These are phyloP conservation scores for Teratosphaeriaceae sp. DNA, from an alignment of 2,329 filamentous ascomycete species.

Conservation along the genomic window DNA sequence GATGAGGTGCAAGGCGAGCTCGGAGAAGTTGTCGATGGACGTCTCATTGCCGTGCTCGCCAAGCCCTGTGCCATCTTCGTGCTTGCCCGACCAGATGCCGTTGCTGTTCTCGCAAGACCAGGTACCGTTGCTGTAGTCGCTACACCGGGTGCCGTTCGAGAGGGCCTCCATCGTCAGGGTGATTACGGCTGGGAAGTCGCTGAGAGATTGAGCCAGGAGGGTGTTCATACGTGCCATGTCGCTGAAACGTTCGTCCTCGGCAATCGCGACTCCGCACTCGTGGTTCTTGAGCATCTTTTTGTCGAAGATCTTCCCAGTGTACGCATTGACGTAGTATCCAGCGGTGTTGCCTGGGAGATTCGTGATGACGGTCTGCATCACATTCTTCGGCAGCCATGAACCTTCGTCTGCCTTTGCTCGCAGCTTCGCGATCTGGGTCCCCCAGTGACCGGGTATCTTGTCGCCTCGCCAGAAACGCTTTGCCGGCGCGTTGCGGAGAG, in stretches of 20 bases:
- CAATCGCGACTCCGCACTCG: background rate
- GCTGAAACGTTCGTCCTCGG: background rate
- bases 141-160: background rate
- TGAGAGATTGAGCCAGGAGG: background rate
- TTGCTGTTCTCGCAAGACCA: too few species aligned
- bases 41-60: background rate
- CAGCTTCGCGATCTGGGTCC: too few species aligned
- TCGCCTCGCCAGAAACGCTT: too few species aligned
- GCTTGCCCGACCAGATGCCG: too few species aligned
- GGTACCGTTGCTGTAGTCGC: too few species aligned
- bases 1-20: background rate
- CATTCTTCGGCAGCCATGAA: too few species aligned
- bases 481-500: too few species aligned
- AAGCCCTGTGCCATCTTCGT: background rate
- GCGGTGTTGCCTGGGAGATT: too few species aligned
- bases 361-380: too few species aligned
- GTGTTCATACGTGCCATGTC: background rate
- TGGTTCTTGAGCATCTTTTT: background rate
- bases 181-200: background rate
- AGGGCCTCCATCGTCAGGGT: background rate
- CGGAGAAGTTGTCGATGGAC: background rate
- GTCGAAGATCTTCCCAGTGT: background rate
- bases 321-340: too few species aligned
- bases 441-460: too few species aligned
- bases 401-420: too few species aligned